Base-by-base conservation (phyloP, 306 rosid genomes). In the Delonix regia region DNA sequence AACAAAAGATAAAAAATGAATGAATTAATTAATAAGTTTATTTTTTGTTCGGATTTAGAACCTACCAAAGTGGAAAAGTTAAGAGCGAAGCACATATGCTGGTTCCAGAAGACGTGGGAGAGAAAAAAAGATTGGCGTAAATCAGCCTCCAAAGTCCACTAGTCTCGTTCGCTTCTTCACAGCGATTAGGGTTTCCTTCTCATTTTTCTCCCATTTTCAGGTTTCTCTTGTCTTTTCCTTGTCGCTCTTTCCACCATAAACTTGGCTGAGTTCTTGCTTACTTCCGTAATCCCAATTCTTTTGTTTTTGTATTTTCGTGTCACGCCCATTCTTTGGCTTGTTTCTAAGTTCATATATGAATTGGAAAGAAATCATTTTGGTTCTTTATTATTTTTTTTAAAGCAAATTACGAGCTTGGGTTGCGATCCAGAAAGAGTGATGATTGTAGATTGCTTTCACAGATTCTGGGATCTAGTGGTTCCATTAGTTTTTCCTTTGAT, bases 101-200 rank as follows among this genome's bases (percentile, higher is more conserved):
- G 15, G 42, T 49, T 70, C 75, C 61, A 16, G 45, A 70, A 28
- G 45, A 30, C 41, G 42, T 8, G 74, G 21, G 74, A 44, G 15
- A 14, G 53, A 14, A 25, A 59, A 28, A 7, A 0, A 30, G 33
- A 65, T 19, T 39, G 30, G 28, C n/a, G 2, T 64, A 36, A 9
- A 64, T 1, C 45, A 19, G 21, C 15, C 47, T 28, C 0, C 12
- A n/a, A n/a, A n/a, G n/a, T n/a, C 22, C 2, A 15, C n/a, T 49
- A 21, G 22, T 44, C 62, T 2, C 59, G 9, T 15, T 76, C 52
- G 49, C 61, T 70, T 75, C 61, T 70, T 75, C 78, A 6, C 53
- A 34, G 25, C 51, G 86, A 38, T 83, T 61, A 59, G 80, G 66
- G 79, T 45, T 69, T 48, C 3, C 44, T 9, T 51, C 16, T 11